Conservation (phyloP, 768 basidiomycete genomes). For the Mrakia hoshinonis region DNA sequence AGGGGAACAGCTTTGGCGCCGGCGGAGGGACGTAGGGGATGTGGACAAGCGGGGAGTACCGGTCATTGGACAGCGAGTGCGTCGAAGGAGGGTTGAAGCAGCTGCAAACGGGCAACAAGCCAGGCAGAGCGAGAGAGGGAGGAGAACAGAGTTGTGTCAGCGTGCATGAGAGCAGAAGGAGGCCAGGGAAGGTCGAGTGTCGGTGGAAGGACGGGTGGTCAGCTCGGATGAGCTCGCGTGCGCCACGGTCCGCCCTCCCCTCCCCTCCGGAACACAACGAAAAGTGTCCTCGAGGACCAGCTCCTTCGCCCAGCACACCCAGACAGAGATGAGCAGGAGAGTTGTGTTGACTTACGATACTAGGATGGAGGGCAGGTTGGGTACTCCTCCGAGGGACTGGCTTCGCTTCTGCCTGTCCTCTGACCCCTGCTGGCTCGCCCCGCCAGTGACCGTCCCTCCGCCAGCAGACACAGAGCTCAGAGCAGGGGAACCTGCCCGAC, state of each 20-base stretch:
- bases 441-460: not conserved
- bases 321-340: not conserved
- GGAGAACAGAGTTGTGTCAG: no score
- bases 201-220: no score
- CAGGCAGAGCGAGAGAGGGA: no score
- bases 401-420: not conserved
- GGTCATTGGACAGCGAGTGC: conserved; percentile 3
- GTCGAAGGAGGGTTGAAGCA: not conserved
- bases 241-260: no score
- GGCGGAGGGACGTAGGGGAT: conserved; percentile 7
- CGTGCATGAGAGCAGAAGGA: not conserved
- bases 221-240: no score
- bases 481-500: not conserved
- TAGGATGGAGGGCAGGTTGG: not conserved
- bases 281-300: not conserved
- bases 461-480: not conserved
- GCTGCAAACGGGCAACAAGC: no score
- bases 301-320: not conserved
- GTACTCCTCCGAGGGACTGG: not conserved
- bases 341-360: not conserved
- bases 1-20: conserved; percentile 9
- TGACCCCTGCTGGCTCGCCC: not conserved
- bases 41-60: not conserved
- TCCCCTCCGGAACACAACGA: no score
- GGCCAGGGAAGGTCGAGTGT: not conserved